Percentiles rank a stretch among this genome's conserved stretches.
phyloP scores from a whole-genome alignment of 2,329 filamentous ascomycete genomes.

The Pseudogymnoascus sp. region DNA sequence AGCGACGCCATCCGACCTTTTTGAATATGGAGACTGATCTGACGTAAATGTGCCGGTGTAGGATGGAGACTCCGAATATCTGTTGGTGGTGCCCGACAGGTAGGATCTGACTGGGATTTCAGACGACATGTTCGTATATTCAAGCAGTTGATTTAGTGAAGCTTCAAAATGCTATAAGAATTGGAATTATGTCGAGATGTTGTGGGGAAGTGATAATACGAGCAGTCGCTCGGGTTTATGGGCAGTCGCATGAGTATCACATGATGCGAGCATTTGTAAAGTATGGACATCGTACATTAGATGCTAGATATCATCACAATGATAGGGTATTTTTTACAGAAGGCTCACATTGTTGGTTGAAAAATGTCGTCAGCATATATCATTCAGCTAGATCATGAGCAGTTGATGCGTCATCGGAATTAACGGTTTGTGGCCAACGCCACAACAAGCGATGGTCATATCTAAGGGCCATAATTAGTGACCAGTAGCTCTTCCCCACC shows the following conservation, averaged over 20 bases:
- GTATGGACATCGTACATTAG: neutral
- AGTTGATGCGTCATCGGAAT: neutral
- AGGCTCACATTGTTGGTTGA: neutral
- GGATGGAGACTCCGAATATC: neutral
- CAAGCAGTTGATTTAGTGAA: neutral
- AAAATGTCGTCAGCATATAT: conserved; percentile 3
- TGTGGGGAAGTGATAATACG: neutral
- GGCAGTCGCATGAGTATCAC: neutral
- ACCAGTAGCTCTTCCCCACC: neutral
- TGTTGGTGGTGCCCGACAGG: neutral
- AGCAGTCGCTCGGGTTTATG: conserved; percentile 2
- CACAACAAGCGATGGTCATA: neutral
- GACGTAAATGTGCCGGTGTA: neutral
- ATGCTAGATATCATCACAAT: conserved; percentile 8
- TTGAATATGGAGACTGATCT: conserved; percentile 1
- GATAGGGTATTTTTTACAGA: neutral
- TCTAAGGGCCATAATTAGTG: neutral
- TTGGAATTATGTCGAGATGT: conserved; percentile 4
- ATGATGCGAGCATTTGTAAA: conserved; percentile 2
- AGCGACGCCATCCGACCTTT: neutral
- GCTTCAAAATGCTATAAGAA: neutral
- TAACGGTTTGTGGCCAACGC: neutral
- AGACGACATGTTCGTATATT: conserved; percentile 4
- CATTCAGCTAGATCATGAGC: neutral
- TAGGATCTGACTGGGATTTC: conserved; percentile 7